Evolutionary conservation across 1,139 yeast genomes (phyloP).

Genomic region (Lizanozyma gosingica): DNA sequence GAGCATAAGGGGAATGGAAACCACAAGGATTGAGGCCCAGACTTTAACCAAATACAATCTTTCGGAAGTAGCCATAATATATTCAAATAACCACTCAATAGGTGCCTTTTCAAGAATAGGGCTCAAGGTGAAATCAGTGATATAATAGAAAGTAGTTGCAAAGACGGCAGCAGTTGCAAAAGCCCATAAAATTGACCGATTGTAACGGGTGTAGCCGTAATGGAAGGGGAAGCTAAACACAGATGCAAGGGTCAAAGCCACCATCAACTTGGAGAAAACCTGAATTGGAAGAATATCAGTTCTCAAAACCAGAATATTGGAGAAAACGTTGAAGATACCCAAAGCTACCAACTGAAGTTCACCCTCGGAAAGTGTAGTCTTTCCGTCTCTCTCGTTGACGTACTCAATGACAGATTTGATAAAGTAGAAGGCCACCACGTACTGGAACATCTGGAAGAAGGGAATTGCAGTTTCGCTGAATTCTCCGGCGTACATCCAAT

Average conservation of each 20-base stretch:
- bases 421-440: slow-evolving; percentile 17
- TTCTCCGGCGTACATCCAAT: slow-evolving; percentile 1
- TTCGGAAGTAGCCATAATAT: neutral
- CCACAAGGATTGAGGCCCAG: slow-evolving; percentile 3
- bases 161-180: neutral
- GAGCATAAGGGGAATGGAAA: neutral
- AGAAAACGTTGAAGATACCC: neutral
- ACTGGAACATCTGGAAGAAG: slow-evolving; percentile 15
- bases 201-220: neutral
- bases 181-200: neutral
- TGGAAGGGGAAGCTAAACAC: slow-evolving; percentile 7
- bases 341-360: neutral
- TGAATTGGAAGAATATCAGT: neutral
- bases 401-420: slow-evolving; percentile 18
- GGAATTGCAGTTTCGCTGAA: slow-evolving; percentile 7
- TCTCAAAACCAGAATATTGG: neutral
- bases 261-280: slow-evolving; percentile 26
- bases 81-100: neutral
- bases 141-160: neutral
- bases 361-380: slow-evolving; percentile 2
- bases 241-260: slow-evolving; percentile 14
- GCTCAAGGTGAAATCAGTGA: neutral
- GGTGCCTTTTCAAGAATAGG: neutral
- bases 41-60: neutral
- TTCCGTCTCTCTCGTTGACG: slow-evolving; percentile 19